Percentiles rank a stretch among this genome's conserved stretches.
phyloP scores from a whole-genome alignment of 2,329 filamentous ascomycete genomes.

The Xylariaceae sp. region DNA sequence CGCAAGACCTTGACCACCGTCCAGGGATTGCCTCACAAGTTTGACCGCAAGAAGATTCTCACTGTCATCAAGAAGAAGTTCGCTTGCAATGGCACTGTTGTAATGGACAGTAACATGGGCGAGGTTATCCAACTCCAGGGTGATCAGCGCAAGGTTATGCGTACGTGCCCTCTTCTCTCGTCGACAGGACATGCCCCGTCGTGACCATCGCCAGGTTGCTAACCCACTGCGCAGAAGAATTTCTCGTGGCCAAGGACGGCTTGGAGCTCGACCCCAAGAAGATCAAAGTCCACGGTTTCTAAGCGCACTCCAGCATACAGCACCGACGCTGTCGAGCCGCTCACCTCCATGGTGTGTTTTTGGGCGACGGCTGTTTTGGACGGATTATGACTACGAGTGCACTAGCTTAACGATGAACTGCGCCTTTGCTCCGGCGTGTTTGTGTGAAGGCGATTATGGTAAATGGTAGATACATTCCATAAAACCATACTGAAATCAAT shows the following conservation, averaged over 20 bases:
- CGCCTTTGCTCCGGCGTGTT: not conserved
- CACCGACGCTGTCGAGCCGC: not conserved
- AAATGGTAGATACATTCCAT: slow-evolving; percentile 2
- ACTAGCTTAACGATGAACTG: not conserved
- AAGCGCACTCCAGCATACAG: slow-evolving; percentile 30
- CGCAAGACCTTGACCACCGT: slow-evolving; percentile 99
- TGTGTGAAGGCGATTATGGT: not conserved
- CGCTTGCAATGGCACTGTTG: slow-evolving; percentile 99
- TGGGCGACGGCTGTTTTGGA: not conserved
- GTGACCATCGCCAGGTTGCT: not conserved
- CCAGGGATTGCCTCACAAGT: slow-evolving; percentile 97
- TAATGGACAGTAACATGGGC: slow-evolving; percentile 92
- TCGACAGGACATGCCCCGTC: not conserved
- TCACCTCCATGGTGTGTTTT: not conserved
- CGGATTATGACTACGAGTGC: not conserved
- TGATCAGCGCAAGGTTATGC: slow-evolving; percentile 97
- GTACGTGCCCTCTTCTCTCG: slow-evolving; percentile 8
- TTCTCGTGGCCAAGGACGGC: slow-evolving; percentile 90
- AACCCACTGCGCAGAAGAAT: slow-evolving; percentile 54
- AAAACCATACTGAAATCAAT: not conserved
- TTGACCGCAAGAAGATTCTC: slow-evolving; percentile 98
- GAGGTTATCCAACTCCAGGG: slow-evolving; percentile 99
- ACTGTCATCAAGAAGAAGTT: slow-evolving; percentile 41
- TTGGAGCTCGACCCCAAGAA: slow-evolving; percentile 91
- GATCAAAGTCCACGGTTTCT: slow-evolving; percentile 78